phyloP scores from a whole-genome alignment of 352 stramenopile species.

The Aphanomyces astaci region DNA sequence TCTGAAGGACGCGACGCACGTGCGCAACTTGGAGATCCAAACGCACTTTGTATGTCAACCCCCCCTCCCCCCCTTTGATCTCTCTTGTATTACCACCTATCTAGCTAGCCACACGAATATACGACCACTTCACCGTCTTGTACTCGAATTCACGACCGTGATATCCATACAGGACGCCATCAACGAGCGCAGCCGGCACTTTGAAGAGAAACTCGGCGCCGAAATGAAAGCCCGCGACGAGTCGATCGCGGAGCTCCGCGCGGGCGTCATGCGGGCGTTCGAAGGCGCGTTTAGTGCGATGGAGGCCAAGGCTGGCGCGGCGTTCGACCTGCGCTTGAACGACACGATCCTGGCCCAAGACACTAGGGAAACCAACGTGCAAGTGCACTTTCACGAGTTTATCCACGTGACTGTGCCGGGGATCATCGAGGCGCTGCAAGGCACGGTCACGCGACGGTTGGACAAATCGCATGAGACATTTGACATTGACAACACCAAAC shows the following conservation, averaged over 20 bases:
- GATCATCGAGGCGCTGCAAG: slow-evolving; percentile 83
- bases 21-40: slow-evolving; percentile 81
- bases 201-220: slow-evolving; percentile 40
- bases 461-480: slow-evolving; percentile 88
- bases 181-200: slow-evolving; percentile 42
- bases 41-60: slow-evolving; percentile 60
- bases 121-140: too few species aligned
- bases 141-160: too few species aligned
- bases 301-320: slow-evolving; percentile 23
- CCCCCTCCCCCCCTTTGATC: too few species aligned
- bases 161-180: slow-evolving; percentile 76
- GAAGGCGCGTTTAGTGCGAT: slow-evolving; percentile 24
- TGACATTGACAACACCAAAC: slow-evolving; percentile 91
- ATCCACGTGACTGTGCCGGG: slow-evolving; percentile 78
- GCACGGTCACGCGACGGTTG: slow-evolving; percentile 80
- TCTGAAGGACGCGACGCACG: slow-evolving; percentile 65
- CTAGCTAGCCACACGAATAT: too few species aligned
- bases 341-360: slow-evolving; percentile 19
- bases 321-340: slow-evolving; percentile 18
- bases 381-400: slow-evolving; percentile 53
- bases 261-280: slow-evolving; percentile 23
- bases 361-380: background rate
- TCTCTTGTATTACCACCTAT: too few species aligned
- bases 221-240: slow-evolving; percentile 59
- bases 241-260: slow-evolving; percentile 32